Evolutionary conservation across 176 grass and related monocot genomes (phyloP).

Genomic region (Phoenix roebelenii): DNA sequence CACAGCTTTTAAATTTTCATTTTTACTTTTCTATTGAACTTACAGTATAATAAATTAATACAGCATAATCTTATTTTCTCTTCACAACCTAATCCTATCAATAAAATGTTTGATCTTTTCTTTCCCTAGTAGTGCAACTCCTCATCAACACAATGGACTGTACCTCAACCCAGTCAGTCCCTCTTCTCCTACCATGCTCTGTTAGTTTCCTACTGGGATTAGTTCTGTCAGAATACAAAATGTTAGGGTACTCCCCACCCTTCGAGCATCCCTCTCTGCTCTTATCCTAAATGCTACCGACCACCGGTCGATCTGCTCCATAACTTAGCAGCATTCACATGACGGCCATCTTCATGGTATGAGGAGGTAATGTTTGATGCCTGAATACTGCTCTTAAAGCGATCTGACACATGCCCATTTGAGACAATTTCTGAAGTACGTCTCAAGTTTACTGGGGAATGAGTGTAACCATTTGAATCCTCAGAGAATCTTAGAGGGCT

Average conservation of each 20-base stretch:
- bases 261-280: neutral
- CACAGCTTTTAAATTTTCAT: no score
- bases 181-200: neutral
- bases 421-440: neutral
- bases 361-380: no score
- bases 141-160: neutral
- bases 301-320: neutral
- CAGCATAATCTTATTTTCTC: slow-evolving; percentile 9
- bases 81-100: slow-evolving; percentile 5
- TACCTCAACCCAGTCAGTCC: neutral
- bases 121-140: neutral
- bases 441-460: neutral
- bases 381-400: no score
- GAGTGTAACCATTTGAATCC: neutral
- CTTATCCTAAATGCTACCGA: neutral
- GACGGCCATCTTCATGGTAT: no score
- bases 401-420: no score
- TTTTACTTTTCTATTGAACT: neutral
- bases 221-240: slow-evolving; percentile 7
- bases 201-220: slow-evolving; percentile 14
- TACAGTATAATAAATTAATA: slow-evolving; percentile 11
- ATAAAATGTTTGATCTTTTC: slow-evolving; percentile 8
- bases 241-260: neutral
- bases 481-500: slow-evolving; percentile 7
- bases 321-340: no score